Conservation (phyloP, 1,284 basidiomycete species). For the Austroboletus olivaceoglutinosus region DNA sequence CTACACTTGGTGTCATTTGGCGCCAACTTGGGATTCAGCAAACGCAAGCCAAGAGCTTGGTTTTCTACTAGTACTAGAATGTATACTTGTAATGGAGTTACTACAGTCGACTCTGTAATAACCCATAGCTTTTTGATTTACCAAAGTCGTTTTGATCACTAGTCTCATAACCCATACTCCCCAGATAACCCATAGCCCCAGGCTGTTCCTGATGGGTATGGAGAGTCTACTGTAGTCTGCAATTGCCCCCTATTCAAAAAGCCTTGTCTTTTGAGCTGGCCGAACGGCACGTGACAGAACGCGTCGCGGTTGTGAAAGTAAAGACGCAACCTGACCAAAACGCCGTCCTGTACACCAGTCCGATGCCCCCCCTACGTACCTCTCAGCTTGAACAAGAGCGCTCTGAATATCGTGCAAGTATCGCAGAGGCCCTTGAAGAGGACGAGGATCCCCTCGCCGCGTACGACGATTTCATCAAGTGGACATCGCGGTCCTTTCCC, state of each 20-base stretch:
- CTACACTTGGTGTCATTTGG: not conserved
- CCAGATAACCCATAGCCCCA: too few relatives aligned
- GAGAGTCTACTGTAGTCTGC: too few relatives aligned
- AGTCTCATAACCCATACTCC: too few relatives aligned
- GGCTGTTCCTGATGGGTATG: too few relatives aligned
- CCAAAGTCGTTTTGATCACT: too few relatives aligned
- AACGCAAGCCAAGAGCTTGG: not conserved
- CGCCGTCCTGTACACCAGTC: not conserved
- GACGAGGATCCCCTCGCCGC: conserved; percentile 61
- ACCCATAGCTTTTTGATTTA: too few relatives aligned
- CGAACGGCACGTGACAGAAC: conserved; percentile 26
- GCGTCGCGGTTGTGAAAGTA: conserved; percentile 29
- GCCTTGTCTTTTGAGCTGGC: too few relatives aligned
- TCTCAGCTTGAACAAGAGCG: conserved; percentile 36
- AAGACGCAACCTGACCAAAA: conserved; percentile 4
- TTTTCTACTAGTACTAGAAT: not conserved
- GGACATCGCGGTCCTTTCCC: conserved; percentile 54
- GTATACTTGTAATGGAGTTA: too few relatives aligned
- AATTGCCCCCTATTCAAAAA: too few relatives aligned
- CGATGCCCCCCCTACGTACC: conserved; percentile 27
- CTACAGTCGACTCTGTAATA: too few relatives aligned
- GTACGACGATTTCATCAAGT: conserved; percentile 61
- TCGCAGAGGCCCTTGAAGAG: conserved; percentile 45
- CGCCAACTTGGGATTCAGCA: not conserved
- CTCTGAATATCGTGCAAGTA: conserved; percentile 35